A percentile compares a stretch with the other conserved stretches of the same genome.
These are phyloP conservation scores for Oxytropis ochrocephala DNA, from an alignment of 306 rosid species.

Conservation along the genomic window DNA sequence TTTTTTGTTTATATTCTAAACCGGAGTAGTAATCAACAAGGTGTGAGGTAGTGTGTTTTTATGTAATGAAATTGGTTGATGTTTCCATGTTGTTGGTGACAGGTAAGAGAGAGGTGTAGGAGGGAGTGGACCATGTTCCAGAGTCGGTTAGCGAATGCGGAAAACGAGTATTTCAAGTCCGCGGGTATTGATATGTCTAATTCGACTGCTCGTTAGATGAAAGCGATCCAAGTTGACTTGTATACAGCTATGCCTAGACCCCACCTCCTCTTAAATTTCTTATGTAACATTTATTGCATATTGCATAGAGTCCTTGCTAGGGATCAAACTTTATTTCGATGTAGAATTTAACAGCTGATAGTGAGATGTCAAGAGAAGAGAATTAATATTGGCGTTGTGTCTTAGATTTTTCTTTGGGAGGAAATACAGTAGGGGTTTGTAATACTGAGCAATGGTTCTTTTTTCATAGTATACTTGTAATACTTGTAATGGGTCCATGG, in stretches of 20 bases:
- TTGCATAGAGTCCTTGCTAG: conserved; percentile 16
- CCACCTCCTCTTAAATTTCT: neutral
- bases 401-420: neutral
- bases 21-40: neutral
- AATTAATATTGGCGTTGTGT: neutral
- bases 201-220: conserved; percentile 39
- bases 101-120: conserved; percentile 92
- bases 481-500: too few relatives aligned
- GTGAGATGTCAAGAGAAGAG: neutral
- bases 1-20: too few relatives aligned
- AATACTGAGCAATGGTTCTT: neutral
- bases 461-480: too few relatives aligned
- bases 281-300: conserved; percentile 22
- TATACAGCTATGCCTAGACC: conserved; percentile 23
- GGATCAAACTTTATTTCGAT: neutral
- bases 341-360: conserved; percentile 10
- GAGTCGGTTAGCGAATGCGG: conserved; percentile 64
- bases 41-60: neutral
- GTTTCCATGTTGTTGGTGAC: conserved; percentile 11
- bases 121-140: conserved; percentile 97
- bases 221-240: conserved; percentile 15
- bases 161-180: conserved; percentile 52
- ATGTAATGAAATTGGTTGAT: neutral
- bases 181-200: conserved; percentile 34
- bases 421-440: neutral